A percentile compares a stretch with the other conserved stretches of the same genome.
phyloP scores from a whole-genome alignment of 306 rosid genomes.

The Castanospermum australe region DNA sequence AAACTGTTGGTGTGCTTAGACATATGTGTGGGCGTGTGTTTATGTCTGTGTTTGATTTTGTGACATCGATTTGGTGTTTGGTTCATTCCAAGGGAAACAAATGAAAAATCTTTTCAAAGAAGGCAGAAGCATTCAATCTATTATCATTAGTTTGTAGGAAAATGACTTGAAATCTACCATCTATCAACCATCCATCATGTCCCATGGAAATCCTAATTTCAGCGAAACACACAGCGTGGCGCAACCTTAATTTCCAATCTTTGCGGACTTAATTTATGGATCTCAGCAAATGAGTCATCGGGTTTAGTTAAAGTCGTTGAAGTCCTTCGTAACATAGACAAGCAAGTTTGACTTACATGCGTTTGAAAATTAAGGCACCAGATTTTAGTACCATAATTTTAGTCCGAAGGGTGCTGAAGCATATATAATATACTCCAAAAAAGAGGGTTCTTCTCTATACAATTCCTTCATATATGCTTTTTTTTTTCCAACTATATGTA shows the following conservation, averaged over 20 bases:
- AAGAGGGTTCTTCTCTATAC: no score
- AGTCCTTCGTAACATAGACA: background rate
- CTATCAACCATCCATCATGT: background rate
- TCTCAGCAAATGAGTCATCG: background rate
- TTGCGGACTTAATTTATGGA: background rate
- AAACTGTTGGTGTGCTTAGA: background rate
- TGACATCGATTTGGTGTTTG: background rate
- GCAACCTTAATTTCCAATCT: background rate
- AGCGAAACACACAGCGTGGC: background rate
- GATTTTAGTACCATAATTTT: background rate
- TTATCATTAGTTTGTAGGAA: background rate
- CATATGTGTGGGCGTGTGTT: no score
- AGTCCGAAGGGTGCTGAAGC: no score
- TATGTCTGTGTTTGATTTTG: background rate
- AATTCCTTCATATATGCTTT: no score
- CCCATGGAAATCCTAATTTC: background rate
- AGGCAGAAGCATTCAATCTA: background rate
- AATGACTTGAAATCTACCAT: background rate
- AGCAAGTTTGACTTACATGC: background rate
- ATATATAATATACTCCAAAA: no score
- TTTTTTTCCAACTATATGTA: no score
- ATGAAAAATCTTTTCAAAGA: background rate
- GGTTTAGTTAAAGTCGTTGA: slow-evolving; percentile 2
- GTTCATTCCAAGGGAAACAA: background rate
- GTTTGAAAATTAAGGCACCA: background rate